Base-by-base conservation (phyloP, 192 early-diverging fungal species). In the Funneliformis geosporum region DNA sequence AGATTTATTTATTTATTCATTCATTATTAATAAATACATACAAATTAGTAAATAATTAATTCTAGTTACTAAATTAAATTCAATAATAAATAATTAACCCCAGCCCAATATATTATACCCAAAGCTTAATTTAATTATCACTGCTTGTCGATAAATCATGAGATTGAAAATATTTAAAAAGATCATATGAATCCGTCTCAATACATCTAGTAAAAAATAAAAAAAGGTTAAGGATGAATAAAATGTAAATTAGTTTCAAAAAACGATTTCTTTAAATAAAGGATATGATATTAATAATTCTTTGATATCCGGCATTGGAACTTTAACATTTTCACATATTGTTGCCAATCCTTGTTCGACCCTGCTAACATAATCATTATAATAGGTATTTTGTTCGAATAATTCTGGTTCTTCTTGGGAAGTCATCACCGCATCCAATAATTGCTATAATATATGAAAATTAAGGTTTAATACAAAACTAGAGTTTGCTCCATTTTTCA, bases 271-370 rank as follows among this genome's bases (percentile, higher is more conserved):
- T 69, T 70, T n/a, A n/a, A n/a, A 55, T 47, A 50, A 70, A 78
- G 77, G 77, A 78, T 78, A 78, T 85, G 80, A 80, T 38, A 88
- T 76, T 25, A 90, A 42, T 21, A 89, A 73, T 38, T 79, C 76
- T 74, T 87, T 85, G 74, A 93, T 87, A 21, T 91, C 81, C 18
- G 70, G 65, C 11, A 85, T 65, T 2, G 88, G 87, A 38, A 94
- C 87, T 4, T 88, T 83, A 6, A 88, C 86, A 11, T 78, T 69
- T 21, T 87, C 82, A 21, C 87, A 86, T 18, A 94, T 74, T 6
- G 66, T 81, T n/a, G 70, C 65, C 28, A 93, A 77, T 8, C 89
- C 90, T 44, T 84, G 67, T n/a, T 82, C 69, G n/a, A 87, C 42
- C 16, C 75, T 80, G 10, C 77, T 80, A 76, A 88, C 81, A 80